These are phyloP conservation scores for Phytophthora colocasiae DNA, from an alignment of 352 stramenopile genomes.

Conservation along the genomic window DNA sequence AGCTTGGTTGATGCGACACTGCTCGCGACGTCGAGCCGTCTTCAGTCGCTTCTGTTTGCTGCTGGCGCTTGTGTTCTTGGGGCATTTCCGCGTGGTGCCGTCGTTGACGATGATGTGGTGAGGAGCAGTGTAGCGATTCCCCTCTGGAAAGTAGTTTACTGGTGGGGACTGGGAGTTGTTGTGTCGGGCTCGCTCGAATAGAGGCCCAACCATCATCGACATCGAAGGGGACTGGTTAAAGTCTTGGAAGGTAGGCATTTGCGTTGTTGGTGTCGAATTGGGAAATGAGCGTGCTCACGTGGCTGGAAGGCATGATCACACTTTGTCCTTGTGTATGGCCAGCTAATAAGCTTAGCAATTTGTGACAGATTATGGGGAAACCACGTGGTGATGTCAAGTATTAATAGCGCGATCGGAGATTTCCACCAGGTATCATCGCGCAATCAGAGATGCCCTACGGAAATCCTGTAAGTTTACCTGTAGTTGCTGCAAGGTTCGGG, in stretches of 20 bases:
- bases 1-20: constrained; percentile 20
- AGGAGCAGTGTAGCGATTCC: background rate
- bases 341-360: too few relatives aligned
- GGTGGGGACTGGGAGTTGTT: background rate
- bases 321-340: too few relatives aligned
- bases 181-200: constrained; percentile 5
- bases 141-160: background rate
- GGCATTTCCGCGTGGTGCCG: too few relatives aligned
- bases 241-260: background rate
- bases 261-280: background rate
- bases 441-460: too few relatives aligned
- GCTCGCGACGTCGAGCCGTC: constrained; percentile 17
- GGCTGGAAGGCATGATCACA: background rate
- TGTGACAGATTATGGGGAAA: too few relatives aligned
- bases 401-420: too few relatives aligned
- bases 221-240: background rate
- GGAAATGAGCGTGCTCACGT: constrained; percentile 8
- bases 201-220: constrained; percentile 2
- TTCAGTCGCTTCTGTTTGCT: background rate
- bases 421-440: too few relatives aligned
- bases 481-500: too few relatives aligned
- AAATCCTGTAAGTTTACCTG: too few relatives aligned
- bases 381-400: too few relatives aligned
- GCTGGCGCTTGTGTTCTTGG: background rate
- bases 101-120: background rate